Evolutionary conservation across 1,284 basidiomycete species (phyloP), one percentile per base, ranked within the genome.

Genomic region (Rugosomyces carneus): DNA sequence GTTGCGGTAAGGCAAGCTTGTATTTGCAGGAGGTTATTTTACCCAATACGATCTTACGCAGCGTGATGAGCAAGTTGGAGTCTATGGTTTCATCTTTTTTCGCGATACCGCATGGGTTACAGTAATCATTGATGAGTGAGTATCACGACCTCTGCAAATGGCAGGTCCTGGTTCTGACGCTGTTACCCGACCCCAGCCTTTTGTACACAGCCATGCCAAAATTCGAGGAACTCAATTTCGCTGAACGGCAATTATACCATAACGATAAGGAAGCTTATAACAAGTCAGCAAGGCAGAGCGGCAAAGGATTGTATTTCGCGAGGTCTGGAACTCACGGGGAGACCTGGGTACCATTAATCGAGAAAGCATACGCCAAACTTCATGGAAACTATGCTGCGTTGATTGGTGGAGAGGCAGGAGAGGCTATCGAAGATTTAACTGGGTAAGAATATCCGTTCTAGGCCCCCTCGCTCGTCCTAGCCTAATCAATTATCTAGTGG

Each of bases 291-390:
- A 61, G 73, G 2, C 71, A 67, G 37, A 69, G 70, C 18, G 68
- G 69, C 5, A 72, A 73, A 46, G 64, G 62, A 4, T 58, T 76
- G 10, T 74, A 71, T 51, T 78, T 75, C 54, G 72, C 75, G 0
- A 66, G 64, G 23, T 75, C 72, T 9, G 70, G 67, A 2, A 64
- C 64, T 4, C 61, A 69, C 41, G 63, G 63, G 18, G 71, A 71
- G 50, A 71, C 69, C 1, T 73, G 71, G 70, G 75, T 78, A 4
- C 72, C 76, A 2, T 57, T 78, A 9, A 66, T 77, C 15, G 76
- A 78, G 55, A 78, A 79, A 55, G 76, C 76, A 2, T 79, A 70
- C 40, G 76, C 76, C 0, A 79, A 79, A 31, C 39, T 50, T 3
- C 42, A 50, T 19, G 49, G 49, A 1, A 47, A 35, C 9, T 47